A percentile compares a stretch with the other conserved stretches of the same genome.
Conservation (phyloP, 306 rosid genomes). For the Arachis hypogaea region DNA sequence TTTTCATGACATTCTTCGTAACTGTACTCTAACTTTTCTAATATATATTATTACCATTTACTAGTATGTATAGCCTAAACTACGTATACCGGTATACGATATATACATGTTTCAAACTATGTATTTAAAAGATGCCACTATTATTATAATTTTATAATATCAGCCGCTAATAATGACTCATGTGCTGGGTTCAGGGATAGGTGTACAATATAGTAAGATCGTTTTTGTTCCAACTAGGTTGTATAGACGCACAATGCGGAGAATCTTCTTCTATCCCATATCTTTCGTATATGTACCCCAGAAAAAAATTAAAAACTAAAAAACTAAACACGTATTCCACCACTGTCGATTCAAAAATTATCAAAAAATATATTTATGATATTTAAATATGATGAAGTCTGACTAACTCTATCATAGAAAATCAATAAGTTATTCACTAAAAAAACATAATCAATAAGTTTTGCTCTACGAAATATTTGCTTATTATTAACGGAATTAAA, state of each 20-base stretch:
- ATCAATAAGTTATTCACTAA: too few relatives aligned
- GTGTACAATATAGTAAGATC: not conserved
- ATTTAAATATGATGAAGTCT: too few relatives aligned
- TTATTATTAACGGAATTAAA: too few relatives aligned
- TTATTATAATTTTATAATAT: not conserved
- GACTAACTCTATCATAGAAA: too few relatives aligned
- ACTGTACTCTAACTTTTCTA: not conserved
- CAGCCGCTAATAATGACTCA: not conserved
- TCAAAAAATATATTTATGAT: too few relatives aligned
- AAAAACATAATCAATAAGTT: too few relatives aligned
- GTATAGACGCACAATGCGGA: not conserved
- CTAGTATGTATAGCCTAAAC: not conserved
- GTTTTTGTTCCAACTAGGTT: conserved; percentile 4
- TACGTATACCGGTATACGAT: not conserved
- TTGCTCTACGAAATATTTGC: too few relatives aligned
- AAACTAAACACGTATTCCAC: too few relatives aligned
- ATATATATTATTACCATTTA: too few relatives aligned
- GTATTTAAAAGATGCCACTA: not conserved
- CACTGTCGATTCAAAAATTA: too few relatives aligned
- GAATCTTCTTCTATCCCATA: not conserved
- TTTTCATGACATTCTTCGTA: not conserved
- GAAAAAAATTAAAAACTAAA: too few relatives aligned
- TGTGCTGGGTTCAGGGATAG: not conserved
- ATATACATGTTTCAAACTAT: not conserved
- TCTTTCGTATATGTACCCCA: too few relatives aligned